Evolutionary conservation across 306 rosid species (phyloP).

Genomic region (Chamaecrista fasciculata): DNA sequence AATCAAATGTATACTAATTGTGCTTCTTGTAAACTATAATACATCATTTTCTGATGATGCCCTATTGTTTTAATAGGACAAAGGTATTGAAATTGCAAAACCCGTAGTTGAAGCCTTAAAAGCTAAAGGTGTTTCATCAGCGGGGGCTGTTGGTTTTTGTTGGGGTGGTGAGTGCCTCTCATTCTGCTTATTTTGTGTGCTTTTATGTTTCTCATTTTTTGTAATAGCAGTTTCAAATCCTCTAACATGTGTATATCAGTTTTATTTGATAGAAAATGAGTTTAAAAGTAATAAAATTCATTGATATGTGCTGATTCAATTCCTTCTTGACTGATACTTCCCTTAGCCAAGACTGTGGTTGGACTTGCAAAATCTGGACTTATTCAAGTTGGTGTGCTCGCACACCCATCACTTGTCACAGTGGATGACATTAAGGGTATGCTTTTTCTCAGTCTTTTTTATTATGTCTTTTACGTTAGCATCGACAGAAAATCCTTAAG

Average conservation of each 20-base stretch:
- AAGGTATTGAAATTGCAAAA: slow-evolving; percentile 60
- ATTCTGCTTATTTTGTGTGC: background rate
- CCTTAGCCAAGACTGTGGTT: slow-evolving; percentile 72
- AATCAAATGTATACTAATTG: background rate
- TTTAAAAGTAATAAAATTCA: slow-evolving; percentile 2
- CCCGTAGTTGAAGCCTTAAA: slow-evolving; percentile 57
- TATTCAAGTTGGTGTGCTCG: slow-evolving; percentile 55
- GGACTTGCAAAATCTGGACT: slow-evolving; percentile 47
- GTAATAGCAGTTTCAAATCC: background rate
- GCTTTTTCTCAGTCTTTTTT: slow-evolving; percentile 18
- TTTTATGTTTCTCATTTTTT: background rate
- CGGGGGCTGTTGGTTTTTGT: slow-evolving; percentile 74
- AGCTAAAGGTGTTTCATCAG: slow-evolving; percentile 54
- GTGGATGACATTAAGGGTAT: slow-evolving; percentile 71
- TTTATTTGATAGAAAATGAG: background rate
- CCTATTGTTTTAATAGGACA: slow-evolving; percentile 43
- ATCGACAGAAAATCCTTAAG: too few species aligned
- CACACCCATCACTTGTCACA: slow-evolving; percentile 66
- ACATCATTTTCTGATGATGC: slow-evolving; percentile 1
- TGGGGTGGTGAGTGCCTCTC: slow-evolving; percentile 75
- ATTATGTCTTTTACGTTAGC: background rate
- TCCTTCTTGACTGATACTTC: background rate
- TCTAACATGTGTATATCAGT: background rate
- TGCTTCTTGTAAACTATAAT: background rate
- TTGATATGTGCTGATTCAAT: background rate